Evolutionary conservation across 2,329 filamentous ascomycete species (phyloP).

Genomic region (Microascus cirrosus): DNA sequence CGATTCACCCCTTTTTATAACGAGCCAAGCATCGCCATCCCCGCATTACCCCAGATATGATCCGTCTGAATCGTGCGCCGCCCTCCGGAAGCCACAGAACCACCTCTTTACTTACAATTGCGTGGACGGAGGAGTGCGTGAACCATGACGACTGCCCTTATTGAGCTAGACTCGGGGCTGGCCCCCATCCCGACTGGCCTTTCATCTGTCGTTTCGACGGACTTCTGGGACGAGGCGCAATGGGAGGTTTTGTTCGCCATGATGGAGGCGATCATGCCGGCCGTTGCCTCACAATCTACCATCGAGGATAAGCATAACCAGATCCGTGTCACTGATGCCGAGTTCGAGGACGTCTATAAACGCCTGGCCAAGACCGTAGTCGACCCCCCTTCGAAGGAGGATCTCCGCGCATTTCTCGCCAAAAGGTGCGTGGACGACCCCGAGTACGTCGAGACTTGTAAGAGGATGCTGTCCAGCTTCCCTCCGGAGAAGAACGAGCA

Average conservation of each 20-base stretch:
- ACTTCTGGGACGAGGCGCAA: conserved; percentile 34
- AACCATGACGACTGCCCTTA: background rate
- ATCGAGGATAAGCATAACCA: conserved; percentile 25
- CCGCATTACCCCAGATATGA: background rate
- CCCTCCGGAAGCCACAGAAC: background rate
- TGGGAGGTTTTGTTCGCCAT: conserved; percentile 44
- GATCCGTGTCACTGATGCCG: conserved; percentile 33
- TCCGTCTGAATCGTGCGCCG: background rate
- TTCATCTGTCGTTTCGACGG: conserved; percentile 11
- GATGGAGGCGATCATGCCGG: conserved; percentile 49
- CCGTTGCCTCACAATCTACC: conserved; percentile 28
- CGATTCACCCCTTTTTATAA: background rate
- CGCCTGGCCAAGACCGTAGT: conserved; percentile 21
- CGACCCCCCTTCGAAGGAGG: conserved; percentile 25
- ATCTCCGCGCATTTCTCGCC: conserved; percentile 40
- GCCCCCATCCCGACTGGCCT: conserved; percentile 3
- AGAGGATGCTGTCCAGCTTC: conserved; percentile 25
- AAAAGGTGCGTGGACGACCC: conserved; percentile 39
- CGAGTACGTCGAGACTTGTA: conserved; percentile 38
- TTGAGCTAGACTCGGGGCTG: background rate
- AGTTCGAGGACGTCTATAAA: conserved; percentile 35
- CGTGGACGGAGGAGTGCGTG: background rate
- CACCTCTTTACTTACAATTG: background rate
- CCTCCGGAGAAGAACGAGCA: conserved; percentile 19
- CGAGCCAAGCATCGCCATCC: background rate